A percentile compares a stretch with the other conserved stretches of the same genome.
Evolutionary conservation across 2,329 filamentous ascomycete genomes (phyloP).

Genomic region (Tolypocladium inflatum): DNA sequence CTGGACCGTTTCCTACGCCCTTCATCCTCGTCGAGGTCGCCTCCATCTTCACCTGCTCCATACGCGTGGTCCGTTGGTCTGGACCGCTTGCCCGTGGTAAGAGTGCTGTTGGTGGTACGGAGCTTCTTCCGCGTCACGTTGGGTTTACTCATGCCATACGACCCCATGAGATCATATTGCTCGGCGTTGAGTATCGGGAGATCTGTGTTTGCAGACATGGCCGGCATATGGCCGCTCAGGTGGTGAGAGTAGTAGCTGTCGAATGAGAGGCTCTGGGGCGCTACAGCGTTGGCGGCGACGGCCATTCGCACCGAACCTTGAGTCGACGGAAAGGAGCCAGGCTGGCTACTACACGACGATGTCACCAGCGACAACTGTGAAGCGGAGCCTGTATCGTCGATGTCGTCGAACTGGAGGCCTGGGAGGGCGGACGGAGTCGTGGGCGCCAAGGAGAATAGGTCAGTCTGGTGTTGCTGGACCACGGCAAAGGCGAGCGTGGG

Average conservation of each 20-base stretch:
- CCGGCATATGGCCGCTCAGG: not conserved
- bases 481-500: not conserved
- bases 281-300: not conserved
- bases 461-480: not conserved
- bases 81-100: conserved; percentile 13
- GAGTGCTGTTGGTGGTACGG: not conserved
- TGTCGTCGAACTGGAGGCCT: not conserved
- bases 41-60: conserved; percentile 1
- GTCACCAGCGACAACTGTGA: not conserved
- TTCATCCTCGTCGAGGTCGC: conserved; percentile 26
- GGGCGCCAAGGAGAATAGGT: not conserved
- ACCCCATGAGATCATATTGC: not conserved
- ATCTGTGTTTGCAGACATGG: not conserved
- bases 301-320: not conserved
- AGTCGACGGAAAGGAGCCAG: not conserved
- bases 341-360: not conserved
- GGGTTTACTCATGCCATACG: not conserved
- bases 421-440: not conserved
- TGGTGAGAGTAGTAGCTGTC: not conserved
- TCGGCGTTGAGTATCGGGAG: not conserved
- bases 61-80: conserved; percentile 6
- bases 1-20: conserved; percentile 51
- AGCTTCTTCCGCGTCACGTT: not conserved
- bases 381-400: not conserved
- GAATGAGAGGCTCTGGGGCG: not conserved